These are phyloP conservation scores for Clonostachys byssicola DNA, from an alignment of 2,329 filamentous ascomycete species.

Conservation along the genomic window DNA sequence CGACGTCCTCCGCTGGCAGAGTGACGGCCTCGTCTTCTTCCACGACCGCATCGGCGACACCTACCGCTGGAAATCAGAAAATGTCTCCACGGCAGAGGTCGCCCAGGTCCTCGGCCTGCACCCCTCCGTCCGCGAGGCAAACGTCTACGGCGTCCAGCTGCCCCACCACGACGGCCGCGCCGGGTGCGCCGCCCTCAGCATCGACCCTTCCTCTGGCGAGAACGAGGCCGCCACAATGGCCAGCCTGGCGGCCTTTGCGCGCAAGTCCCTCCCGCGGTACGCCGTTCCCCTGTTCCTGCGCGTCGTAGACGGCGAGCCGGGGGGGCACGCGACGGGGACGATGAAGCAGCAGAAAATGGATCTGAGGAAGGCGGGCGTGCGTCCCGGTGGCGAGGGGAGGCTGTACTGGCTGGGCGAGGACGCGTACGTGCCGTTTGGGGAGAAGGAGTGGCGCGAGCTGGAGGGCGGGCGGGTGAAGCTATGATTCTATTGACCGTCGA, in stretches of 20 bases:
- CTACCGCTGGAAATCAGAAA: conserved; percentile 79
- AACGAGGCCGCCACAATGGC: conserved; percentile 33
- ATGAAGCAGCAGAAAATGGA: conserved; percentile 84
- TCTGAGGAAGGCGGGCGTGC: conserved; percentile 69
- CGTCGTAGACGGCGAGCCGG: conserved; percentile 36
- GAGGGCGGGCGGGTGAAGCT: conserved; percentile 67
- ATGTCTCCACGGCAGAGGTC: conserved; percentile 79
- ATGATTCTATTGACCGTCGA: conserved; percentile 22
- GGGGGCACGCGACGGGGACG: conserved; percentile 70
- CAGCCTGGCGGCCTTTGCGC: conserved; percentile 56
- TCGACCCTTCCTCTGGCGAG: conserved; percentile 31
- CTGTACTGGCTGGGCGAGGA: conserved; percentile 63
- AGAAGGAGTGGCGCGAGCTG: conserved; percentile 65
- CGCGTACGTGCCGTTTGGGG: conserved; percentile 63
- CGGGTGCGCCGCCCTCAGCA: conserved; percentile 70
- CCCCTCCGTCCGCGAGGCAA: conserved; percentile 67
- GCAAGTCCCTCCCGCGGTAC: conserved; percentile 61
- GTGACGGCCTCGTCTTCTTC: conserved; percentile 72
- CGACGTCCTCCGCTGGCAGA: conserved; percentile 71
- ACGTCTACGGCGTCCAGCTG: conserved; percentile 79
- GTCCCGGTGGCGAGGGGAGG: conserved; percentile 50
- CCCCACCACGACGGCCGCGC: conserved; percentile 81
- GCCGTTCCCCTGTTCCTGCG: conserved; percentile 77
- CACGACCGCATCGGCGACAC: conserved; percentile 77
- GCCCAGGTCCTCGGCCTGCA: conserved; percentile 69